Evolutionary conservation across 2,329 filamentous ascomycete genomes (phyloP).

Genomic region (Myriosclerotinia scirpicola): DNA sequence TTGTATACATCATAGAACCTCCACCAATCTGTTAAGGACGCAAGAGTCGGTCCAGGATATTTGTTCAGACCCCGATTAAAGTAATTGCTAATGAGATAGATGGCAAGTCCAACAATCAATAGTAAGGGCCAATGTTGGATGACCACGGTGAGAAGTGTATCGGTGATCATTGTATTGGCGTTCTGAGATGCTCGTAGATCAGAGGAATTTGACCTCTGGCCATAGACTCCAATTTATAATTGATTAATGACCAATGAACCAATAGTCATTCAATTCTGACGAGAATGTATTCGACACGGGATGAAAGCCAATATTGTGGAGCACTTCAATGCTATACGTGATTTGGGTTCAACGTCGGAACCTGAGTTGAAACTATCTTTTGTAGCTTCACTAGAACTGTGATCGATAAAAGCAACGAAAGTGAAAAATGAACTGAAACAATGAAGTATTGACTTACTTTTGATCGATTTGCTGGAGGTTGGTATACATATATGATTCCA

Average conservation of each 20-base stretch:
- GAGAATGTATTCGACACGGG: background rate
- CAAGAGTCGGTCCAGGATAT: slow-evolving; percentile 71
- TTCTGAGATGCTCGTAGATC: background rate
- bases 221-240: background rate
- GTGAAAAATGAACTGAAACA: background rate
- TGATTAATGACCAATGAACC: background rate
- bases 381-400: background rate
- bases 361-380: background rate
- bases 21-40: slow-evolving; percentile 72
- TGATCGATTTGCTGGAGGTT: no score
- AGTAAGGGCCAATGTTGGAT: slow-evolving; percentile 46
- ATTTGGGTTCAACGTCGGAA: background rate
- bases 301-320: background rate
- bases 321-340: background rate
- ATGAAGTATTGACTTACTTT: background rate
- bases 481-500: background rate
- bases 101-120: slow-evolving; percentile 39
- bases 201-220: no score
- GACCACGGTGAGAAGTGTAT: slow-evolving; percentile 8
- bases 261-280: background rate
- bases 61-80: slow-evolving; percentile 61
- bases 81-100: slow-evolving; percentile 51
- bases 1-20: slow-evolving; percentile 67
- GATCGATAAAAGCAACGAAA: background rate
- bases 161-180: slow-evolving; percentile 10